These are phyloP conservation scores for Fusarium lyarnte DNA, from an alignment of 2,329 filamentous ascomycete genomes.

Conservation along the genomic window DNA sequence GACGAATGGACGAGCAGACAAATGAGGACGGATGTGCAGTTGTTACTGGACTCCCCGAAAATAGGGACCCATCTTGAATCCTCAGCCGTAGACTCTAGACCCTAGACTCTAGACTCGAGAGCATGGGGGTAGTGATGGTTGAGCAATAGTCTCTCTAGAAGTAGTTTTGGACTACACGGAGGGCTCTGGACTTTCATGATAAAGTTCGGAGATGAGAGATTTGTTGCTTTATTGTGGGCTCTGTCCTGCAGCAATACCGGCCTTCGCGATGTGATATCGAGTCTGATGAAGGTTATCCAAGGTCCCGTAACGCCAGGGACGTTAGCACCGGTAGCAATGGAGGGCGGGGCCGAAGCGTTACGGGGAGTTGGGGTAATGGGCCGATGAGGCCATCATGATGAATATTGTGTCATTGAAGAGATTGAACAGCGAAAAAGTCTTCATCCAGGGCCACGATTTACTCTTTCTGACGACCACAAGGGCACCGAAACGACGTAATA, in stretches of 20 bases:
- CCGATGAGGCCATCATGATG: conserved; percentile 25
- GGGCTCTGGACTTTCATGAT: background rate
- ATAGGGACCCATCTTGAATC: background rate
- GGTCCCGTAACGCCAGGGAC: background rate
- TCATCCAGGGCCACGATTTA: too few species aligned
- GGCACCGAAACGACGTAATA: background rate
- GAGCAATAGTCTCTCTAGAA: background rate
- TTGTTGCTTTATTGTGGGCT: background rate
- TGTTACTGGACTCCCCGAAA: background rate
- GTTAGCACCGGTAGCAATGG: conserved; percentile 14
- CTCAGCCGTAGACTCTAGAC: background rate
- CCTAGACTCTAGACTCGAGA: background rate
- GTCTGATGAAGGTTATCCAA: background rate
- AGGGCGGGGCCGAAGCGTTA: conserved; percentile 21
- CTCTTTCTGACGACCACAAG: background rate
- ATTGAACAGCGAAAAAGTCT: background rate
- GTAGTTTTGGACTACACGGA: background rate
- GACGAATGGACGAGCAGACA: conserved; percentile 2
- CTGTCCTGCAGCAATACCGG: background rate
- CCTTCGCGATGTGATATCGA: background rate
- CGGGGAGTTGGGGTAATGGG: conserved; percentile 30
- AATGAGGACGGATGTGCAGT: background rate
- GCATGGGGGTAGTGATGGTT: background rate
- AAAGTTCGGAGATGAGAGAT: background rate
- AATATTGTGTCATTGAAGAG: background rate